These are phyloP conservation scores for Picea glauca DNA, from an alignment of 75 land plant species.

Conservation along the genomic window DNA sequence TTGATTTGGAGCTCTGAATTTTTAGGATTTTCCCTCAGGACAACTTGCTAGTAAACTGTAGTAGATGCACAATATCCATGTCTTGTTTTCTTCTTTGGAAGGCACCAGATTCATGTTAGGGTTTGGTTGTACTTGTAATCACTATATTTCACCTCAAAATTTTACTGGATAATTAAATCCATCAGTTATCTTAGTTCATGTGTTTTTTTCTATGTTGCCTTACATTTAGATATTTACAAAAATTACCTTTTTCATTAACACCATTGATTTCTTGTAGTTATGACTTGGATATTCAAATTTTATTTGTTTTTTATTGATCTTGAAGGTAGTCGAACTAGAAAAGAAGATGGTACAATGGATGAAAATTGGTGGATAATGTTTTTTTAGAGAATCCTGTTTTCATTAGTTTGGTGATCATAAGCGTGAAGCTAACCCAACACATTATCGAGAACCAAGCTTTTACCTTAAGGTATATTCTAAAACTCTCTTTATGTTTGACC, in stretches of 20 bases:
- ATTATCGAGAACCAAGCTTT: conserved; percentile 89
- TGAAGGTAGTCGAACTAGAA: conserved; percentile 69
- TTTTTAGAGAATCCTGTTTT: conserved; percentile 98
- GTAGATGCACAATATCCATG: too few species aligned
- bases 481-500: not conserved
- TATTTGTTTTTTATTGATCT: not conserved
- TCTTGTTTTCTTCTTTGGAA: too few species aligned
- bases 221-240: not conserved
- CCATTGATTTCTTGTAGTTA: not conserved
- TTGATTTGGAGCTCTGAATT: too few species aligned
- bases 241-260: not conserved
- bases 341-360: conserved; percentile 78
- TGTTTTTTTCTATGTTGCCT: not conserved
- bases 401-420: conserved; percentile 96
- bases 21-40: too few species aligned
- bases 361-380: conserved; percentile 77
- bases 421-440: conserved; percentile 89
- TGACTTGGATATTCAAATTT: not conserved
- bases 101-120: not conserved
- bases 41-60: too few species aligned
- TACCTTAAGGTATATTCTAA: conserved; percentile 74
- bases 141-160: too few species aligned
- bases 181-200: not conserved
- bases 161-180: too few species aligned
- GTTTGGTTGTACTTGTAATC: not conserved